Conservation (phyloP, 805 yeast species). For the Pichia nanzhaoensis region DNA sequence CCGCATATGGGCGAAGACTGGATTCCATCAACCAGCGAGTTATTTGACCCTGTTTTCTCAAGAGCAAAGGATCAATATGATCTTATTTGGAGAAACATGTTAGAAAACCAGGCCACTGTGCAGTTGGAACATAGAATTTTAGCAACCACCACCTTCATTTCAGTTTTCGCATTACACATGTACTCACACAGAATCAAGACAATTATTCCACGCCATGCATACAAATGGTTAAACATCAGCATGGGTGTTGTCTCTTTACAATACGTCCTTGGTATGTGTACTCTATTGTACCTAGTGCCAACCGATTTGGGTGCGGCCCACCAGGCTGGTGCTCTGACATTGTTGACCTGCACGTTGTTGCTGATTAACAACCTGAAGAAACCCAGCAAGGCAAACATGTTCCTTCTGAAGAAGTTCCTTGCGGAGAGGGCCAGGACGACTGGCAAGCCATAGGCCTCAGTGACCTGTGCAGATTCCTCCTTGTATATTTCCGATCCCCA, state of each 20-base stretch:
- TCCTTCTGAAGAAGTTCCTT: constrained; percentile 26
- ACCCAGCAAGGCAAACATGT: constrained; percentile 37
- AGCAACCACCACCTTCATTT: constrained; percentile 73
- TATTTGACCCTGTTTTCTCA: constrained; percentile 68
- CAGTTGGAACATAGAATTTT: constrained; percentile 84
- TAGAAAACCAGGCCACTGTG: constrained; percentile 95
- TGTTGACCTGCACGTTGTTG: constrained; percentile 72
- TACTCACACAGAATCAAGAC: constrained; percentile 51
- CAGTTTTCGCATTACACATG: constrained; percentile 65
- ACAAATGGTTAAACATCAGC: constrained; percentile 51
- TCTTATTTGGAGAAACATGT: constrained; percentile 81
- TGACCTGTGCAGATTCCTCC: no score
- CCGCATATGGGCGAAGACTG: constrained; percentile 91
- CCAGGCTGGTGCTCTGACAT: constrained; percentile 93
- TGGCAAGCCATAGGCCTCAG: constrained; percentile 9
- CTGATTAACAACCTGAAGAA: constrained; percentile 50
- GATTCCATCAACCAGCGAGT: constrained; percentile 70
- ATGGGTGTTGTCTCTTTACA: constrained; percentile 84
- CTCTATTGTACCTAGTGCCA: constrained; percentile 85
- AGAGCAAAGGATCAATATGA: constrained; percentile 64
- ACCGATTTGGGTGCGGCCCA: constrained; percentile 90
- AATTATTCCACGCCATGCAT: constrained; percentile 51
- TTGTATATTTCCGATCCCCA: no score
- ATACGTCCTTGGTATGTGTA: constrained; percentile 78
- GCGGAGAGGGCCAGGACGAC: constrained; percentile 15